Conservation (phyloP, 768 basidiomycete genomes). For the Boletus reticulatus region DNA sequence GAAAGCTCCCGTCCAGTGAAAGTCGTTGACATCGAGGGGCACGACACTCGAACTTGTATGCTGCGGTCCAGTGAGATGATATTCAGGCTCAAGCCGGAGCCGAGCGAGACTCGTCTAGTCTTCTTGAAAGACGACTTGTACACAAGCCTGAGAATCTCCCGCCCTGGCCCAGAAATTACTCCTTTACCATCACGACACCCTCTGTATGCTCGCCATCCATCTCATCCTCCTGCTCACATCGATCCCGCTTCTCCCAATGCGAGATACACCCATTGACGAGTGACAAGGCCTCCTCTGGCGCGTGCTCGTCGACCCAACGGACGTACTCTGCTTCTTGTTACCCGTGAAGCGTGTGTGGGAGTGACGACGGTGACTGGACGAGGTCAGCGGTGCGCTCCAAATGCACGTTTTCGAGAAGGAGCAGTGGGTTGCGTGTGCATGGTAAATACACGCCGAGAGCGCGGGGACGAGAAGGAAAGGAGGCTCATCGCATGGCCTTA, state of each 20-base stretch:
- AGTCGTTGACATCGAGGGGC: too few species aligned
- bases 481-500: constrained; percentile 82
- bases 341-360: constrained; percentile 87
- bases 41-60: too few species aligned
- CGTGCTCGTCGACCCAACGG: constrained; percentile 92
- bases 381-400: constrained; percentile 73
- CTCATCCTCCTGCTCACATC: constrained; percentile 44
- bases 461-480: background rate
- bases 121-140: too few species aligned
- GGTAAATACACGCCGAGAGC: background rate
- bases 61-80: too few species aligned
- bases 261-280: constrained; percentile 79
- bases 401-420: constrained; percentile 81
- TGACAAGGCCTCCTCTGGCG: constrained; percentile 73
- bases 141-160: too few species aligned
- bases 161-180: too few species aligned
- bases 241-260: constrained; percentile 76
- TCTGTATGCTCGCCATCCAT: constrained; percentile 54
- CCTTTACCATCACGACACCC: background rate
- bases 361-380: constrained; percentile 79
- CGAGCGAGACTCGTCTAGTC: too few species aligned
- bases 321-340: constrained; percentile 98
- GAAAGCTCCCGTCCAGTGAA: too few species aligned
- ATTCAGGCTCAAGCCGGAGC: too few species aligned
- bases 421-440: constrained; percentile 58